Evolutionary conservation across 371 early-diverging fungal genomes (phyloP).

Genomic region (Mortierella sp.): DNA sequence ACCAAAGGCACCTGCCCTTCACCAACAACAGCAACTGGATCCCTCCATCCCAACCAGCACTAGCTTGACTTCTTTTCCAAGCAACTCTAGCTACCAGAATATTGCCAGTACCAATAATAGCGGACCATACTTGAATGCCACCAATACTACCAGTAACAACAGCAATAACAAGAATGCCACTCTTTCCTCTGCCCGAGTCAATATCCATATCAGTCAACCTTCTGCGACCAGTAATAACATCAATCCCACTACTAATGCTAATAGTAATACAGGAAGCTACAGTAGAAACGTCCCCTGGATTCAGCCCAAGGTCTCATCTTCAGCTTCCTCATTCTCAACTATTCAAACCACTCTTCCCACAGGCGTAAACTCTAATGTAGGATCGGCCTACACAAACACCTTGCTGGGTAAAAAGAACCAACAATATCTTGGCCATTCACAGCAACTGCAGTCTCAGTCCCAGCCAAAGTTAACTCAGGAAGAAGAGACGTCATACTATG

Average conservation of each 20-base stretch:
- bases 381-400: neutral
- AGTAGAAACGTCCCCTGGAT: slow-evolving; percentile 17
- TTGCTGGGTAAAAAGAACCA: slow-evolving; percentile 18
- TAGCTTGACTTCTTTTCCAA: neutral
- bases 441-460: slow-evolving; percentile 2
- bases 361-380: slow-evolving; percentile 1
- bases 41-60: slow-evolving; percentile 8
- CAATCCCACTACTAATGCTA: neutral
- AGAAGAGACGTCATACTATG: slow-evolving; percentile 31
- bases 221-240: slow-evolving; percentile 6
- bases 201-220: slow-evolving; percentile 25
- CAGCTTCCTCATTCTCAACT: slow-evolving; percentile 9
- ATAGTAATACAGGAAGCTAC: neutral
- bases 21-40: slow-evolving; percentile 25
- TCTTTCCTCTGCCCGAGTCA: slow-evolving; percentile 6
- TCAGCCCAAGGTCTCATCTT: slow-evolving; percentile 17
- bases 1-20: slow-evolving; percentile 23
- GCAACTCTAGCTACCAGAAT: slow-evolving; percentile 1
- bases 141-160: neutral
- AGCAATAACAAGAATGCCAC: slow-evolving; percentile 9
- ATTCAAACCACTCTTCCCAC: slow-evolving; percentile 1
- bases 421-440: neutral
- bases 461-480: slow-evolving; percentile 14
- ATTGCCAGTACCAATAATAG: slow-evolving; percentile 3
- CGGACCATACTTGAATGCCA: slow-evolving; percentile 13